These are phyloP conservation scores for Brassica carinata DNA, from an alignment of 345 rosid genomes.

Conservation along the genomic window DNA sequence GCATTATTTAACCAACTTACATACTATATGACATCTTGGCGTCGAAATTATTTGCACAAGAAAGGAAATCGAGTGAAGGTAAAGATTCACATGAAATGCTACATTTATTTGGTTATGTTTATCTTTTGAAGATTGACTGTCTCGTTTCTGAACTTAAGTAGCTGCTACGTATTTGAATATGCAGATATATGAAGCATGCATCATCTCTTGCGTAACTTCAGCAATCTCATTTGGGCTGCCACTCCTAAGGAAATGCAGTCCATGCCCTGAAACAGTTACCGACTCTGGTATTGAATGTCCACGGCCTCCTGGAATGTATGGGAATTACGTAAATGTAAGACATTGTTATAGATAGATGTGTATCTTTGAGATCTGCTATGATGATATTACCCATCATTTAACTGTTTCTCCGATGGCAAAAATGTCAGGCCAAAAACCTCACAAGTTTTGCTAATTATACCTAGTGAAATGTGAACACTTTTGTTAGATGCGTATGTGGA, in stretches of 20 bases:
- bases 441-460: neutral
- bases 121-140: conserved; percentile 3
- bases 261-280: conserved; percentile 80
- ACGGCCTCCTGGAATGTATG: conserved; percentile 87
- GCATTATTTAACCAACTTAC: conserved; percentile 98
- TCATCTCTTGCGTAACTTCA: conserved; percentile 85
- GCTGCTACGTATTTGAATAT: neutral
- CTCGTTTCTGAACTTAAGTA: conserved; percentile 14
- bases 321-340: conserved; percentile 94
- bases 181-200: conserved; percentile 97
- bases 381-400: conserved; percentile 5
- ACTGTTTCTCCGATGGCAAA: neutral
- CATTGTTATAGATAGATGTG: conserved; percentile 13
- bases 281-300: conserved; percentile 86
- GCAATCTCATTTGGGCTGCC: conserved; percentile 90
- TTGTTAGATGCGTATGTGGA: conserved; percentile 6
- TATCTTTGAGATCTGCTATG: conserved; percentile 5
- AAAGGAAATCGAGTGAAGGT: conserved; percentile 88
- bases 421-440: neutral
- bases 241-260: conserved; percentile 83
- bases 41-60: conserved; percentile 85
- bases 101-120: conserved; percentile 9
- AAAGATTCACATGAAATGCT: neutral
- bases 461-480: neutral
- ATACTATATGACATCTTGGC: conserved; percentile 76